phyloP scores from a whole-genome alignment of 2,329 filamentous ascomycete genomes.

The Colletotrichum magnum region DNA sequence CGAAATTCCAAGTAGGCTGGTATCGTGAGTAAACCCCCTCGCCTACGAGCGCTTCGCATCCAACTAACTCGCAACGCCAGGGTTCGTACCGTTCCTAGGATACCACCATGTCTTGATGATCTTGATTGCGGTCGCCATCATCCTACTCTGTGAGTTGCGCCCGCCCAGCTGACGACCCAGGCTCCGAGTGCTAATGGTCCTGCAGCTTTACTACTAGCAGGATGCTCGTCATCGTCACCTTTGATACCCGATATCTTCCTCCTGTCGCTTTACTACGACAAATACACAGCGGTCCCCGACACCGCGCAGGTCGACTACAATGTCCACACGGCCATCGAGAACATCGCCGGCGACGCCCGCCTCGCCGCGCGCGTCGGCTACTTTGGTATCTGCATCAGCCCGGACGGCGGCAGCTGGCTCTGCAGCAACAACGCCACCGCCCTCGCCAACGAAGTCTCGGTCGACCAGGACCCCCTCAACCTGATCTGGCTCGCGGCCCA shows the following conservation, averaged over 20 bases:
- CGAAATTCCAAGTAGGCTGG: slow-evolving; percentile 63
- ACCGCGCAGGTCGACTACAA: slow-evolving; percentile 93
- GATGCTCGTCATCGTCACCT: slow-evolving; percentile 96
- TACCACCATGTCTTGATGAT: slow-evolving; percentile 97
- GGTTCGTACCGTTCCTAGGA: slow-evolving; percentile 77
- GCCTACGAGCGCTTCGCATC: background rate
- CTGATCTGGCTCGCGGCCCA: slow-evolving; percentile 96
- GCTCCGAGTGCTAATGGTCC: slow-evolving; percentile 8
- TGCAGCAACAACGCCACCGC: slow-evolving; percentile 98
- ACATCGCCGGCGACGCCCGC: slow-evolving; percentile 87
- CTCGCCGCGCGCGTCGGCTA: slow-evolving; percentile 95
- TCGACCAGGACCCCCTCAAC: slow-evolving; percentile 96
- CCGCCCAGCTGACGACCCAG: background rate
- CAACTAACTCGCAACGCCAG: slow-evolving; percentile 51
- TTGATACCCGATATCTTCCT: slow-evolving; percentile 97
- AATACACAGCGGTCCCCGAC: slow-evolving; percentile 85
- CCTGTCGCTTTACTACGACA: slow-evolving; percentile 96
- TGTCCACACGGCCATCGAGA: slow-evolving; percentile 86
- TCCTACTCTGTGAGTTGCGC: slow-evolving; percentile 85
- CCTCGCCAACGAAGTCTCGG: slow-evolving; percentile 87
- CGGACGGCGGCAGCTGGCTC: slow-evolving; percentile 90
- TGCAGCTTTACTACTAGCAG: slow-evolving; percentile 89
- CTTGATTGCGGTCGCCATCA: slow-evolving; percentile 92
- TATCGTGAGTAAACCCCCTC: slow-evolving; percentile 56
- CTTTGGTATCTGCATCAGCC: slow-evolving; percentile 97